Base-by-base conservation (phyloP, 768 basidiomycete species). In the Imleria badia region DNA sequence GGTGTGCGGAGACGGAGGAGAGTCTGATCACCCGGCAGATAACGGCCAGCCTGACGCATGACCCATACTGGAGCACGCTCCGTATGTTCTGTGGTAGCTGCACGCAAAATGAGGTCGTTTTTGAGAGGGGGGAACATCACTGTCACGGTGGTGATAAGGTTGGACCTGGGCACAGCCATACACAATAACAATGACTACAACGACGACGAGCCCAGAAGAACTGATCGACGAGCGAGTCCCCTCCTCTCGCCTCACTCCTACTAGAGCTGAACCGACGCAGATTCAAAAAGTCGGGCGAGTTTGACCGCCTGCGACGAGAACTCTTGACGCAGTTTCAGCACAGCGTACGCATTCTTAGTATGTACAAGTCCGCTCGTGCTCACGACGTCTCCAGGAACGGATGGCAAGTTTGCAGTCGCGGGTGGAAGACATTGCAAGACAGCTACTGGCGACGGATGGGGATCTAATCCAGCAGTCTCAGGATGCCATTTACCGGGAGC, bases 1-100 rank as follows among this genome's bases (percentile, higher is more conserved):
- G 13, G 30, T 11, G 11, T 34, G 14, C 2, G 23, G 26, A n/a
- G n/a, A 60, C 30, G 20, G 45, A 50, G 43, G 1, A 5, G 48
- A 33, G 19, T 4, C 44, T 54, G 68, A 73, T 67, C 64, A 90
- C 91, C 95, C 72, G 95, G 95, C 43, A 98, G 83, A 75, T 96
- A 95, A 48, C 95, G 84, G 45, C 95, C 95, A 22, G 95, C 95
- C 70, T 98, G 95, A 34, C 95, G 84, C 95, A 98, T 98, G 46
- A 96, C 89, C 95, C 95, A 98, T 52, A 94, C 93, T n/a, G 95
- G 94, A 8, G 94, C 93, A 51, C 90, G 84, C 66, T 94, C 91
- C 0, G 91, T 94, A 69, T 80, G 77, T 72, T 96, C 88, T 83
- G 93, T 91, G 71, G 82, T 70, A 51, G 94, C 94, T 41, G 95